A percentile compares a stretch with the other conserved stretches of the same genome.
Conservation (phyloP, 2,329 filamentous ascomycete genomes). For the Lojkania enalia region DNA sequence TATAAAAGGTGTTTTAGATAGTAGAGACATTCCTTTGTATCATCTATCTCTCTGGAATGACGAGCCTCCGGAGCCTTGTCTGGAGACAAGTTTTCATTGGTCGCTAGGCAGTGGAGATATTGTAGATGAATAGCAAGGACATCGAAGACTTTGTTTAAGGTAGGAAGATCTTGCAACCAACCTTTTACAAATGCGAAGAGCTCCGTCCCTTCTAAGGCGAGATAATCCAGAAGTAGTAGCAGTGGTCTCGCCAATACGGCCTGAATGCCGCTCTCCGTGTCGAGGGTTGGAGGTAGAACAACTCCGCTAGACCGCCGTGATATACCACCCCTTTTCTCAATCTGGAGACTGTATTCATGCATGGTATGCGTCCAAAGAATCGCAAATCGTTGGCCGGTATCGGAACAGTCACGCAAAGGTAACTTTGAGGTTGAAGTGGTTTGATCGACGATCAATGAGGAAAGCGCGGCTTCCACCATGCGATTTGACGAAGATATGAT, state of each 20-base stretch:
- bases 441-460: conserved; percentile 61
- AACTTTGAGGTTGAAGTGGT: conserved; percentile 2
- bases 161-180: conserved; percentile 72
- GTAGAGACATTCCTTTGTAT: conserved; percentile 77
- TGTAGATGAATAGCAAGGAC: conserved; percentile 38
- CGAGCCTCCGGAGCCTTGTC: conserved; percentile 4
- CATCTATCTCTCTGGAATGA: conserved; percentile 51
- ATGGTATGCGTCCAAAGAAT: conserved; percentile 80
- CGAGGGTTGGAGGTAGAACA: conserved; percentile 27
- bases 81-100: conserved; percentile 22
- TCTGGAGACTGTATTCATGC: conserved; percentile 42
- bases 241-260: conserved; percentile 79
- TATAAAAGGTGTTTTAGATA: conserved; percentile 75
- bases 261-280: conserved; percentile 61
- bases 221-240: conserved; percentile 77
- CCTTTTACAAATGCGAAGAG: conserved; percentile 74
- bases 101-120: conserved; percentile 31
- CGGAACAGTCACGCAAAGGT: conserved; percentile 32
- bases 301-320: conserved; percentile 36
- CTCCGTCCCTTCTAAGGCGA: conserved; percentile 73
- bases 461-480: conserved; percentile 78
- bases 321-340: conserved; percentile 37
- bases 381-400: conserved; percentile 70
- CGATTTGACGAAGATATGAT: conserved; percentile 68
- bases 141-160: conserved; percentile 53